These are phyloP conservation scores for Mollisiaceae sp. DNA, from an alignment of 2,329 filamentous ascomycete species.

Conservation along the genomic window DNA sequence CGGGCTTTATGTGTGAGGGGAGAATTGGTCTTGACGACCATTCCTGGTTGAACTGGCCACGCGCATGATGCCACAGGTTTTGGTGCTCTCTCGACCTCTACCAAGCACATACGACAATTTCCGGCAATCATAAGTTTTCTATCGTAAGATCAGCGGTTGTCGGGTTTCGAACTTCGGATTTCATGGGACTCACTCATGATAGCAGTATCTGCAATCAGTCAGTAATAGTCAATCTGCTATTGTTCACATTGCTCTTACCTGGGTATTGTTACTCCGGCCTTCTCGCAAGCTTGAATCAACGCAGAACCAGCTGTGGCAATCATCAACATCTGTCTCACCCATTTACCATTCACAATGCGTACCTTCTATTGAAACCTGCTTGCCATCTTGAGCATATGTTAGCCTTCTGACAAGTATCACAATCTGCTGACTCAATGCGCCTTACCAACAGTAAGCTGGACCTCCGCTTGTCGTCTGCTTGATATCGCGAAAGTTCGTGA, in stretches of 20 bases:
- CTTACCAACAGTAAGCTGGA: conserved; percentile 94
- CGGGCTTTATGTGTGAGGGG: conserved; percentile 95
- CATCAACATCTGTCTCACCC: conserved; percentile 45
- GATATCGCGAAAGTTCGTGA: conserved; percentile 84
- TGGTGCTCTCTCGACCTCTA: conserved; percentile 94
- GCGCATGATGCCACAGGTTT: conserved; percentile 98
- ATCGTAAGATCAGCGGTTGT: conserved; percentile 37
- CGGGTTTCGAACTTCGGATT: conserved; percentile 29
- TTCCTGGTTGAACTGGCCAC: conserved; percentile 97
- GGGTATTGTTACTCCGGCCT: conserved; percentile 88
- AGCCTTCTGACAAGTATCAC: conserved; percentile 38
- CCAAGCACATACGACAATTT: conserved; percentile 99
- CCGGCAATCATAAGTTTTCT: conserved; percentile 98
- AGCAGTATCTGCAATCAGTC: conserved; percentile 78
- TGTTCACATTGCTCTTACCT: conserved; percentile 60
- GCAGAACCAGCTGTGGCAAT: conserved; percentile 80
- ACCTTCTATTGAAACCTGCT: conserved; percentile 98
- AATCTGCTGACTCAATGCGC: conserved; percentile 41
- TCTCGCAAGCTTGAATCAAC: conserved; percentile 98
- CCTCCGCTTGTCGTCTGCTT: conserved; percentile 80
- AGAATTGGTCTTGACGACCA: conserved; percentile 99
- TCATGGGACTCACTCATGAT: conserved; percentile 79
- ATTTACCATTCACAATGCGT: conserved; percentile 41
- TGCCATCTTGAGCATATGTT: conserved; percentile 72
- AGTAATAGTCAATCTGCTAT: conserved; percentile 23